Evolutionary conservation across 345 rosid genomes (phyloP).

Genomic region (Punica granatum): DNA sequence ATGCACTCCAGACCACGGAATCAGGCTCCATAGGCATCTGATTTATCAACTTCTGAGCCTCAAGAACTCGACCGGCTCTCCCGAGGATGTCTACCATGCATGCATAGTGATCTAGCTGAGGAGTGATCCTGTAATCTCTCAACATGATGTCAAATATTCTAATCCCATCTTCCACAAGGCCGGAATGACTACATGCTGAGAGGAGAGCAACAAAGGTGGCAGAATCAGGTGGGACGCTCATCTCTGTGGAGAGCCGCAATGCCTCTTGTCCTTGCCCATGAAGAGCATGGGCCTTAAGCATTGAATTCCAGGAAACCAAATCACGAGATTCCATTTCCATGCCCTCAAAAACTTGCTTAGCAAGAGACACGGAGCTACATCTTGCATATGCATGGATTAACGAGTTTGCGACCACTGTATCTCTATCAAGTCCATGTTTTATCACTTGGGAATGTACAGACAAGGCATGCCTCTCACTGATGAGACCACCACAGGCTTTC

Average conservation of each 20-base stretch:
- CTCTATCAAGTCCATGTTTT: constrained; percentile 53
- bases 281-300: constrained; percentile 76
- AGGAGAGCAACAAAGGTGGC: constrained; percentile 74
- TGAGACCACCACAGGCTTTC: constrained; percentile 80
- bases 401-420: constrained; percentile 56
- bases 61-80: constrained; percentile 61
- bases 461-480: constrained; percentile 45
- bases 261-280: constrained; percentile 73
- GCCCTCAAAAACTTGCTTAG: constrained; percentile 56
- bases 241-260: constrained; percentile 42
- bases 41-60: constrained; percentile 51
- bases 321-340: constrained; percentile 50
- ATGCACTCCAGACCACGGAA: constrained; percentile 79
- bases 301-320: constrained; percentile 77
- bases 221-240: constrained; percentile 63
- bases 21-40: constrained; percentile 80
- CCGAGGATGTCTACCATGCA: constrained; percentile 81
- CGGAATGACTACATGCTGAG: constrained; percentile 85
- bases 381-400: constrained; percentile 82
- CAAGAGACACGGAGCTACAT: constrained; percentile 58
- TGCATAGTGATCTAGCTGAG: constrained; percentile 78
- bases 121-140: constrained; percentile 33
- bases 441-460: constrained; percentile 56
- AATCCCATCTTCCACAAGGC: constrained; percentile 66
- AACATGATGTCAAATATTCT: constrained; percentile 54